Evolutionary conservation across 345 rosid species (phyloP).

Genomic region (Bretschneidera sinensis): DNA sequence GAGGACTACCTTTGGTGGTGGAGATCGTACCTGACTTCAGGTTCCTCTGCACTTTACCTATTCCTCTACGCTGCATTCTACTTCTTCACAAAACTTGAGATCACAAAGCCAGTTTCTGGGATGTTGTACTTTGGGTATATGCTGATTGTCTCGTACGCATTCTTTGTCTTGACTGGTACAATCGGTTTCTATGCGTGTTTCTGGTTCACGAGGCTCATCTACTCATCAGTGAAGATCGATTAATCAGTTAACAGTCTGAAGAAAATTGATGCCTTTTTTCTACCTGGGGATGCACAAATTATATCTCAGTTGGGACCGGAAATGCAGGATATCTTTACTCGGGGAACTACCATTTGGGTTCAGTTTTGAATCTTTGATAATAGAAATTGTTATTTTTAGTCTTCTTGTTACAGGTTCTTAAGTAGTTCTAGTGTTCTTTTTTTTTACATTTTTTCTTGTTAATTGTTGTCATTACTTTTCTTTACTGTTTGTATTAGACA

Average conservation of each 20-base stretch:
- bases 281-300: slow-evolving; percentile 1
- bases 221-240: slow-evolving; percentile 80
- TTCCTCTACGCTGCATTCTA: slow-evolving; percentile 85
- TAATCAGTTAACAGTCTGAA: slow-evolving; percentile 16
- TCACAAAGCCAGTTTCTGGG: slow-evolving; percentile 75
- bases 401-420: slow-evolving; percentile 20
- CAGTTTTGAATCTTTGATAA: slow-evolving; percentile 21
- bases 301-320: slow-evolving; percentile 2
- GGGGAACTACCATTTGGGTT: slow-evolving; percentile 6
- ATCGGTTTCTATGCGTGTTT: slow-evolving; percentile 89
- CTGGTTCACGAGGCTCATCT: slow-evolving; percentile 89
- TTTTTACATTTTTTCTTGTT: background rate
- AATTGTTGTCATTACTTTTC: background rate
- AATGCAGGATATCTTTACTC: background rate
- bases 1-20: slow-evolving; percentile 99
- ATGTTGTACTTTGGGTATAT: slow-evolving; percentile 84
- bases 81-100: slow-evolving; percentile 89
- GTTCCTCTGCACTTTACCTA: slow-evolving; percentile 82
- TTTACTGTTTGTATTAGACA: slow-evolving; percentile 9
- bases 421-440: slow-evolving; percentile 7
- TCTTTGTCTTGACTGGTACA: slow-evolving; percentile 77
- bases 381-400: slow-evolving; percentile 21
- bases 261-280: slow-evolving; percentile 6
- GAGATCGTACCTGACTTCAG: slow-evolving; percentile 89
- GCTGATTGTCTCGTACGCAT: slow-evolving; percentile 68